These are phyloP conservation scores for Paramecium sexaurelia DNA, from an alignment of 73 alveolate species.

Conservation along the genomic window DNA sequence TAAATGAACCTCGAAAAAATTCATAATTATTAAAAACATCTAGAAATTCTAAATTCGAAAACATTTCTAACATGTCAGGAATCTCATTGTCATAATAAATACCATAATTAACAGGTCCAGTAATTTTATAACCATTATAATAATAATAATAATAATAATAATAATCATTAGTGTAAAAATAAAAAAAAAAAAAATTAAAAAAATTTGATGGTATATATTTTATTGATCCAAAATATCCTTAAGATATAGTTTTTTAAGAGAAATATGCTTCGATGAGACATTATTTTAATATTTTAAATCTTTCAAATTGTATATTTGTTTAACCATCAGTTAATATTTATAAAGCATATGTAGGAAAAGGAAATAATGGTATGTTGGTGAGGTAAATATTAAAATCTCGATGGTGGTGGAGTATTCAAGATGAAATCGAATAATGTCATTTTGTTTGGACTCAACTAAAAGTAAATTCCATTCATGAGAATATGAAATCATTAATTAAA, in stretches of 20 bases:
- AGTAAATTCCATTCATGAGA: constrained; percentile 59
- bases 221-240: constrained; percentile 57
- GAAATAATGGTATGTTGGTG: constrained; percentile 82
- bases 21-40: neutral
- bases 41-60: constrained; percentile 24
- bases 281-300: constrained; percentile 38
- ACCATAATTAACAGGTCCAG: neutral
- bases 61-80: neutral
- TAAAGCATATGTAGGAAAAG: constrained; percentile 84
- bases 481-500: constrained; percentile 40
- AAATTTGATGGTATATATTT: constrained; percentile 53
- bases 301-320: constrained; percentile 44
- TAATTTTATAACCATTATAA: neutral
- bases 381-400: constrained; percentile 77
- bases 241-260: constrained; percentile 22
- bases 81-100: neutral
- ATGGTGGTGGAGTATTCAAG: constrained; percentile 88
- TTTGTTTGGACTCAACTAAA: constrained; percentile 87
- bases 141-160: neutral
- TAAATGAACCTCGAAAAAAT: constrained; percentile 5
- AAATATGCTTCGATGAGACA: constrained; percentile 59
- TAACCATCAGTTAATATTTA: constrained; percentile 22
- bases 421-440: constrained; percentile 76
- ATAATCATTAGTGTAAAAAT: neutral
- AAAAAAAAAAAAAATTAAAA: constrained; percentile 29